A percentile compares a stretch with the other conserved stretches of the same genome.
Conservation (phyloP, 768 basidiomycete genomes). For the Phanerochaete sordida region DNA sequence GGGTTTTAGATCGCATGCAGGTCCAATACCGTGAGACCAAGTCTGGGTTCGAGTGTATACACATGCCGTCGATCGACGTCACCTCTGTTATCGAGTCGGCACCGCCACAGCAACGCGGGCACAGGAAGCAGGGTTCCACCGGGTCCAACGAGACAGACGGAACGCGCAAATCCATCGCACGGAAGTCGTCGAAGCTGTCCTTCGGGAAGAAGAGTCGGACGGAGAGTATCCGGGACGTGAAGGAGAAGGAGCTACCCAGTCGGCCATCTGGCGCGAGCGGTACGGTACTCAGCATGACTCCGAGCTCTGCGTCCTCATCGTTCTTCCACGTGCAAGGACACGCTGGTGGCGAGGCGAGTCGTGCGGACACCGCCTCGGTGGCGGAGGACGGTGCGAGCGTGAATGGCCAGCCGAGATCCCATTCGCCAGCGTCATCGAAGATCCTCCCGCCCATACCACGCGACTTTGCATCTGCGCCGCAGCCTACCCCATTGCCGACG, state of each 20-base stretch:
- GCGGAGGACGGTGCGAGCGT: slow-evolving; percentile 16
- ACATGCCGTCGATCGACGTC: slow-evolving; percentile 91
- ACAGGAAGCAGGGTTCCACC: slow-evolving; percentile 42
- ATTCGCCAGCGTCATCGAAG: slow-evolving; percentile 57
- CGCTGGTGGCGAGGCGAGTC: slow-evolving; percentile 35
- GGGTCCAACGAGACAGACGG: slow-evolving; percentile 51
- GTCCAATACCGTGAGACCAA: slow-evolving; percentile 91
- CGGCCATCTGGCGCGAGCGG: slow-evolving; percentile 35
- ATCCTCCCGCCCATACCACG: slow-evolving; percentile 79
- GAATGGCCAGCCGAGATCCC: slow-evolving; percentile 33
- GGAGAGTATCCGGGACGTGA: slow-evolving; percentile 35
- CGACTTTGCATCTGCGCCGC: slow-evolving; percentile 46
- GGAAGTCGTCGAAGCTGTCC: slow-evolving; percentile 77
- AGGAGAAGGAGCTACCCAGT: slow-evolving; percentile 46
- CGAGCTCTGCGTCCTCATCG: slow-evolving; percentile 76
- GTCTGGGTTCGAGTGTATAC: slow-evolving; percentile 94
- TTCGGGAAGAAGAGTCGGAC: slow-evolving; percentile 57
- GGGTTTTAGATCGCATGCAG: slow-evolving; percentile 91
- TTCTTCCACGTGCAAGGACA: slow-evolving; percentile 79
- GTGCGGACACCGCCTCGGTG: slow-evolving; percentile 19
- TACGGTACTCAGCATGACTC: slow-evolving; percentile 55
- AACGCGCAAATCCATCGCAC: slow-evolving; percentile 54
- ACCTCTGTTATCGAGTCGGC: slow-evolving; percentile 56
- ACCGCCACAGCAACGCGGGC: slow-evolving; percentile 30
- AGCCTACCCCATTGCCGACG: slow-evolving; percentile 51